phyloP scores from a whole-genome alignment of 208 protist species.

The Naegleria gruberi region DNA sequence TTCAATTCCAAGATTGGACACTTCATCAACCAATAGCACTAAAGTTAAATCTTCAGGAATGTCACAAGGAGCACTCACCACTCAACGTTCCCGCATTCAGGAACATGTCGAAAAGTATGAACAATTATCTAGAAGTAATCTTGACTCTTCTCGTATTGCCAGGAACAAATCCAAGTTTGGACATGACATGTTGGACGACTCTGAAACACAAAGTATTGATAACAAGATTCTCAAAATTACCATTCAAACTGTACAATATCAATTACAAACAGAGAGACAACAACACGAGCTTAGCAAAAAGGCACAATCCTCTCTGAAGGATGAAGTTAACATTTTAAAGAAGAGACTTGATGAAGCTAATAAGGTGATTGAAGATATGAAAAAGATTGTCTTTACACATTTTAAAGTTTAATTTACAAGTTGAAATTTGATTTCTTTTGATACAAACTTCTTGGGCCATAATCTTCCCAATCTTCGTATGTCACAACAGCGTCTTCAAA shows the following conservation, averaged over 20 bases:
- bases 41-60: neutral
- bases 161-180: neutral
- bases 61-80: neutral
- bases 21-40: neutral
- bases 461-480: constrained; percentile 67
- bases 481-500: constrained; percentile 58
- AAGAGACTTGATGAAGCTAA: neutral
- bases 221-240: neutral
- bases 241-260: neutral
- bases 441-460: constrained; percentile 38
- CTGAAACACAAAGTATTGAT: neutral
- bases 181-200: neutral
- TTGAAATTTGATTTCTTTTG: no score
- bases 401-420: no score
- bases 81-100: neutral
- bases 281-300: neutral
- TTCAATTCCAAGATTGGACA: neutral
- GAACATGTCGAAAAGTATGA: neutral
- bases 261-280: neutral
- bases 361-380: neutral
- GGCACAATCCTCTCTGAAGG: neutral
- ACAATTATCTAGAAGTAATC: neutral
- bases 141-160: neutral
- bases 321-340: neutral
- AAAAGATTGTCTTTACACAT: neutral